Base-by-base conservation (phyloP, 2,329 filamentous ascomycete species). In the Pochonia chlamydosporia region DNA sequence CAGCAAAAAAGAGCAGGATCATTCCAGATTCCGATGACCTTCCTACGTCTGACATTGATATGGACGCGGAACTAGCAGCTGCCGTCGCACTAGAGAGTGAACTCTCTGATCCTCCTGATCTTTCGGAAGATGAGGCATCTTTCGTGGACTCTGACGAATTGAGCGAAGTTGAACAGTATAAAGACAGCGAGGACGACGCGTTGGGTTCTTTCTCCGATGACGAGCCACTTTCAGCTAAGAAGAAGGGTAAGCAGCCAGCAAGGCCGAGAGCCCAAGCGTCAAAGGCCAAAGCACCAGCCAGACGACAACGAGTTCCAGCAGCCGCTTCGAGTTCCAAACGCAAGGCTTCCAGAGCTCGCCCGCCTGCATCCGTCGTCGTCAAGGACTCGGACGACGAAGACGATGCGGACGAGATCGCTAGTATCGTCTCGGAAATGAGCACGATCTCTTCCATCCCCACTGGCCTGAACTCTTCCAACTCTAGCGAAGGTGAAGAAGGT, bases 31-130 rank as follows among this genome's bases (percentile, higher is more conserved):
- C 63, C 1, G 60, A 66, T 5, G 59, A 60, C 3, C 23, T 42
- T 3, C 7, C 45, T 5, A 25, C 36, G 4, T 51, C 56, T 24
- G 58, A 58, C 8, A 57, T 63, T 8, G 56, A 67, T 9, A 56
- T 64, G 52, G 63, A 65, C 47, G 55, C 56, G 5, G 64, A 65
- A 43, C 49, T 63, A 48, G 61, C 63, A 26, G 56, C 54, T 3
- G 59, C 48, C 3, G 51, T 45, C 14, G 56, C 46, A 4, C 21
- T 63, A 5, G 52, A 52, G 11, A 51, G 52, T 11, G 43, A 51
- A 13, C 40, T 50, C 4, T 52, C 50, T 11, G 26, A 52, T 28
- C 42, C 40, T 21, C 16, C 43, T 11, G 46, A 35, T 11, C 9
- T 45, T 2, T 52, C 52, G 2, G 49, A 52, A 10, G 52, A 46